Conservation (phyloP, 2,329 filamentous ascomycete genomes). For the Monascus ruber region DNA sequence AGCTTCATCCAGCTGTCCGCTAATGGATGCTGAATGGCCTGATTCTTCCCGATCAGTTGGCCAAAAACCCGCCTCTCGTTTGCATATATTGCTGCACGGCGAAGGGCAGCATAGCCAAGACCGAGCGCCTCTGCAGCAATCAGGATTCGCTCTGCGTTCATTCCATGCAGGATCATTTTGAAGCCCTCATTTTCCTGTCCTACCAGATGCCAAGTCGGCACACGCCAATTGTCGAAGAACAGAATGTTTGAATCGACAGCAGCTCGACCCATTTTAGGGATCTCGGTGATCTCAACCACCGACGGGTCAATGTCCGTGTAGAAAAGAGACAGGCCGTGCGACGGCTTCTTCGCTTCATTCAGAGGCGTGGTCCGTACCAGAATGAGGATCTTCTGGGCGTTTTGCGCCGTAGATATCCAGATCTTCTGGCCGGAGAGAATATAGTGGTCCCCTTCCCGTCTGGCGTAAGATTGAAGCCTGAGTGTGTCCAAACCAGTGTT, state of each 20-base stretch:
- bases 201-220: constrained; percentile 29
- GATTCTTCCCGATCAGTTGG: constrained; percentile 44
- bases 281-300: constrained; percentile 31
- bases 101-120: constrained; percentile 34
- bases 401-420: constrained; percentile 37
- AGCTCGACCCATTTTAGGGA: constrained; percentile 36
- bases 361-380: constrained; percentile 31
- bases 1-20: constrained; percentile 47
- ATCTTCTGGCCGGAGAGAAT: constrained; percentile 31
- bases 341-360: constrained; percentile 31
- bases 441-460: constrained; percentile 24
- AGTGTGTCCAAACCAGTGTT: constrained; percentile 35
- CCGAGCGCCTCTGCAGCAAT: constrained; percentile 33
- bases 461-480: constrained; percentile 28
- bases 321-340: constrained; percentile 34
- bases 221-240: constrained; percentile 35
- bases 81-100: constrained; percentile 37
- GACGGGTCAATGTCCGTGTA: constrained; percentile 32
- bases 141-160: constrained; percentile 28
- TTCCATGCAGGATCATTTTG: constrained; percentile 32
- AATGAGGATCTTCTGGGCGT: constrained; percentile 34
- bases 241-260: constrained; percentile 35
- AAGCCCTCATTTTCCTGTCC: constrained; percentile 35
- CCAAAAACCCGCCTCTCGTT: constrained; percentile 40
- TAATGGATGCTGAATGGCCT: constrained; percentile 45